These are phyloP conservation scores for Camelina hispida DNA, from an alignment of 345 rosid genomes.

Conservation along the genomic window DNA sequence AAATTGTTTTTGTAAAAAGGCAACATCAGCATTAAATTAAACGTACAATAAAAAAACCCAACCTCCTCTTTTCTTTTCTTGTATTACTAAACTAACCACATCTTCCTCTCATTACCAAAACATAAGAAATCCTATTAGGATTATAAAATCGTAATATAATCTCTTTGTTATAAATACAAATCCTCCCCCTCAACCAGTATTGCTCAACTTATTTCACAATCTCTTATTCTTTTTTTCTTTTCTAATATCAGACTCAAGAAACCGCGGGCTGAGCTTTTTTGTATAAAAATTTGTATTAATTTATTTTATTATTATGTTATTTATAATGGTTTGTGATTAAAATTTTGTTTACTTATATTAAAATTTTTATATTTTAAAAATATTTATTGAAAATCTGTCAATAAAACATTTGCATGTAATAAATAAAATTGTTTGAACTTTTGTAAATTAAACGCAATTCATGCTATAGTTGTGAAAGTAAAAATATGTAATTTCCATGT, in stretches of 20 bases:
- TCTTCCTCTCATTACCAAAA: slow-evolving; percentile 21
- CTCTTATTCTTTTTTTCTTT: not conserved
- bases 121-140: not conserved
- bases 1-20: not conserved
- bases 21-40: not conserved
- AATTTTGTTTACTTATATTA: too few relatives aligned
- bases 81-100: slow-evolving; percentile 22
- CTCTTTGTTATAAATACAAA: slow-evolving; percentile 20
- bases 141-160: not conserved
- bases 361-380: too few relatives aligned
- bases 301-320: too few relatives aligned
- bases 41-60: not conserved
- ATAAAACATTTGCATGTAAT: too few relatives aligned
- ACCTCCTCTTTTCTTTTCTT: slow-evolving; percentile 10
- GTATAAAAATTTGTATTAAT: too few relatives aligned
- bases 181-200: not conserved
- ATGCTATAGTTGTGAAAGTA: too few relatives aligned
- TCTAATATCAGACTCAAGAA: slow-evolving; percentile 7
- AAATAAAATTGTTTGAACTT: too few relatives aligned
- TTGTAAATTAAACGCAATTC: too few relatives aligned
- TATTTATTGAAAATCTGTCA: too few relatives aligned
- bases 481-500: too few relatives aligned
- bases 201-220: slow-evolving; percentile 2
- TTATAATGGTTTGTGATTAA: too few relatives aligned
- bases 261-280: too few relatives aligned